Conservation (phyloP, 345 rosid genomes). For the Corchorus olitorius region DNA sequence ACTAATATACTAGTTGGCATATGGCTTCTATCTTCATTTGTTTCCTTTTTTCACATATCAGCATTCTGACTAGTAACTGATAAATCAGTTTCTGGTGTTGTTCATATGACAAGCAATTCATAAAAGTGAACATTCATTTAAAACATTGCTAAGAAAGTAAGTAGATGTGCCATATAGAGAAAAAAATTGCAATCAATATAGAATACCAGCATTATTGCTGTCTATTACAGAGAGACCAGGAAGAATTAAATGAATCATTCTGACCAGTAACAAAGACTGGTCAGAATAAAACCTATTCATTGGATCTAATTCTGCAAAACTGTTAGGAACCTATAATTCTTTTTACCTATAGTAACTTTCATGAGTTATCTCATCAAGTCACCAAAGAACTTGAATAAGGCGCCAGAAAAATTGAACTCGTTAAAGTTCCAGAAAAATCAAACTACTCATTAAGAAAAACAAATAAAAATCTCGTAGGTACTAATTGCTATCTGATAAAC, state of each 20-base stretch:
- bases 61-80: not conserved
- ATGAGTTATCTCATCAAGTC: not conserved
- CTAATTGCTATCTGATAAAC: too few relatives aligned
- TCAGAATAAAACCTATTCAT: not conserved
- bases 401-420: too few relatives aligned
- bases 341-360: not conserved
- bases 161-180: not conserved
- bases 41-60: constrained; percentile 1
- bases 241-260: not conserved
- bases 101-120: not conserved
- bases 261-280: not conserved
- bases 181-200: not conserved
- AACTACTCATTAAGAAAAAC: too few relatives aligned
- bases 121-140: not conserved
- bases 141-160: not conserved
- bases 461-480: too few relatives aligned
- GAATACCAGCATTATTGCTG: not conserved
- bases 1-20: not conserved
- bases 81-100: not conserved
- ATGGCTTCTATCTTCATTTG: not conserved
- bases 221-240: not conserved
- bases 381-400: not conserved
- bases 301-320: not conserved
- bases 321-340: not conserved
- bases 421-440: not conserved